Conservation (phyloP, 148 eudicot species). For the Rheum nobile region DNA sequence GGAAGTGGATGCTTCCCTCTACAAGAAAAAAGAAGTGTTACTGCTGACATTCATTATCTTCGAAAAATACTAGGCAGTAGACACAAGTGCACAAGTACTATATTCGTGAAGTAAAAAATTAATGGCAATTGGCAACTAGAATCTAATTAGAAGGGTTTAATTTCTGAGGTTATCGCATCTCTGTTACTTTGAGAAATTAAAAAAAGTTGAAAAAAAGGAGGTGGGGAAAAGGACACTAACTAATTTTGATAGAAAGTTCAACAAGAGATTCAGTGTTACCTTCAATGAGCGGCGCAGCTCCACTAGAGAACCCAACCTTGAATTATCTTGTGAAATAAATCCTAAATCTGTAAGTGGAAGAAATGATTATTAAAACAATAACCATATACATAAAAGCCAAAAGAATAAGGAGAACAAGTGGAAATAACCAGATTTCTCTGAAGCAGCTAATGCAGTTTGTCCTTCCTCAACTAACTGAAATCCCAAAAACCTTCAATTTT, state of each 20-base stretch:
- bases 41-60: neutral
- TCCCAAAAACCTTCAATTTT: slow-evolving; percentile 69
- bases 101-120: neutral
- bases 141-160: neutral
- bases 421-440: slow-evolving; percentile 44
- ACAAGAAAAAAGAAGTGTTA: too few species aligned
- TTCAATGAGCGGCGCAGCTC: slow-evolving; percentile 59
- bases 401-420: slow-evolving; percentile 3
- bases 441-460: slow-evolving; percentile 25
- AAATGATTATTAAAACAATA: neutral
- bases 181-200: neutral
- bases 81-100: neutral
- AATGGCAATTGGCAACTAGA: neutral
- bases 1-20: too few species aligned
- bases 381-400: slow-evolving; percentile 20
- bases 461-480: slow-evolving; percentile 73
- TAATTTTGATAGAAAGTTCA: neutral
- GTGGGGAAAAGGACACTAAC: neutral
- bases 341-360: slow-evolving; percentile 31
- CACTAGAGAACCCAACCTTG: slow-evolving; percentile 30
- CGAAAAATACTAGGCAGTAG: neutral
- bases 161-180: neutral
- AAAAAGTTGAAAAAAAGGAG: neutral
- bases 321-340: slow-evolving; percentile 23
- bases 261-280: slow-evolving; percentile 24